phyloP scores from a whole-genome alignment of 495 filamentous ascomycete species.

The Neurospora africana region DNA sequence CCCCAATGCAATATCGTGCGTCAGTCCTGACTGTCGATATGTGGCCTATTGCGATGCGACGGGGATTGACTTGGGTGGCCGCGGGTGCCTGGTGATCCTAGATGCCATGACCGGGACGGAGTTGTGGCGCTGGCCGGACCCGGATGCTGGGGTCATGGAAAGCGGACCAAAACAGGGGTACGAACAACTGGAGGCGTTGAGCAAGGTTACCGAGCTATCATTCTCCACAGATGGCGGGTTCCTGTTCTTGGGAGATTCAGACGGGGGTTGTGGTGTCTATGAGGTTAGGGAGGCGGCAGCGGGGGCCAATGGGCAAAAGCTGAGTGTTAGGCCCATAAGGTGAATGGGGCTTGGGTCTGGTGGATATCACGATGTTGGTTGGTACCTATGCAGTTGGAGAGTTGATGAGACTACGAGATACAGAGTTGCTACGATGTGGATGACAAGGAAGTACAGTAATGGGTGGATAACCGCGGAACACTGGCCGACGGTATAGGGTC shows the following conservation, averaged over 20 bases:
- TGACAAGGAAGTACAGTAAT: background rate
- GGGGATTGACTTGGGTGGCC: conserved; percentile 19
- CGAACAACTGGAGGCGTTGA: conserved; percentile 17
- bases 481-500: background rate
- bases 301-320: background rate
- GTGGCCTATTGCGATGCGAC: conserved; percentile 23
- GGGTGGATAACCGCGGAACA: background rate
- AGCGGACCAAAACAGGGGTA: conserved; percentile 9
- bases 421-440: background rate
- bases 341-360: background rate
- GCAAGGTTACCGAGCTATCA: conserved; percentile 19
- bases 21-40: conserved; percentile 26
- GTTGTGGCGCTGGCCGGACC: conserved; percentile 26
- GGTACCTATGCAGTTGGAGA: background rate
- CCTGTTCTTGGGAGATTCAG: conserved; percentile 21
- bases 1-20: conserved; percentile 22
- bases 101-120: conserved; percentile 23
- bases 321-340: background rate
- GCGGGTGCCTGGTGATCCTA: conserved; percentile 20
- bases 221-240: conserved; percentile 25
- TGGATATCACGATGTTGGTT: background rate
- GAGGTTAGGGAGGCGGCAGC: conserved; percentile 19
- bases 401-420: background rate
- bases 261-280: conserved; percentile 19
- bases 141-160: conserved; percentile 7